Evolutionary conservation across 2,329 filamentous ascomycete species (phyloP).

Genomic region (Trichoderma sp.): DNA sequence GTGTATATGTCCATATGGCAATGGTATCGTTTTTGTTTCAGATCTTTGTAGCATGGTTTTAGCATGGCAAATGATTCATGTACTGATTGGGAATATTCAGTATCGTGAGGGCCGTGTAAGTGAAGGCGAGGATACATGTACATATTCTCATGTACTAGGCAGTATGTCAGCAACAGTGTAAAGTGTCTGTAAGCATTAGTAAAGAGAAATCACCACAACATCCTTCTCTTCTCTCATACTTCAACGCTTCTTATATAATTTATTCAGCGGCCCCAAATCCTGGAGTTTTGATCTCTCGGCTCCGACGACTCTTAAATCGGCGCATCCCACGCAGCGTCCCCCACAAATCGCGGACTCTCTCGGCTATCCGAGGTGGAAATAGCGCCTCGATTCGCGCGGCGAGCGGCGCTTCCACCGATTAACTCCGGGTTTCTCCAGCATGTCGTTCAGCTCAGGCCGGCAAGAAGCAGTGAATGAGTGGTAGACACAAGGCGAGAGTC

Average conservation of each 20-base stretch:
- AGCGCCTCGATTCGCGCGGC: neutral
- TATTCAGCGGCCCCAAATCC: neutral
- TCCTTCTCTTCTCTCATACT: neutral
- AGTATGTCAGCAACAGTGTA: neutral
- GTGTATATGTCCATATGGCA: neutral
- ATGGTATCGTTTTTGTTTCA: neutral
- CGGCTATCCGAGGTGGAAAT: slow-evolving; percentile 22
- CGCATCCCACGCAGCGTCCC: neutral
- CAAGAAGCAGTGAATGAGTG: neutral
- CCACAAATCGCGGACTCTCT: slow-evolving; percentile 16
- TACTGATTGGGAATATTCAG: neutral
- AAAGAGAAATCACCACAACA: neutral
- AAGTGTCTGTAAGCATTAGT: neutral
- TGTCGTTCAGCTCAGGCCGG: neutral
- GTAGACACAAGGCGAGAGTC: neutral
- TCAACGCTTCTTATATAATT: neutral
- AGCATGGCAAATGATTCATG: neutral
- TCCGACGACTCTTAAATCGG: neutral
- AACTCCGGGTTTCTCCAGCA: neutral
- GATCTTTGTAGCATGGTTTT: neutral
- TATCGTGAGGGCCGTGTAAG: neutral
- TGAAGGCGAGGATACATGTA: neutral
- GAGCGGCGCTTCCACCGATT: neutral
- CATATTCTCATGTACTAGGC: neutral
- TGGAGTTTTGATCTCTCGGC: neutral